Percentiles rank a stretch among this genome's conserved stretches.
phyloP scores from a whole-genome alignment of 2,329 filamentous ascomycete genomes.

The Aspergillus fijiensis region DNA sequence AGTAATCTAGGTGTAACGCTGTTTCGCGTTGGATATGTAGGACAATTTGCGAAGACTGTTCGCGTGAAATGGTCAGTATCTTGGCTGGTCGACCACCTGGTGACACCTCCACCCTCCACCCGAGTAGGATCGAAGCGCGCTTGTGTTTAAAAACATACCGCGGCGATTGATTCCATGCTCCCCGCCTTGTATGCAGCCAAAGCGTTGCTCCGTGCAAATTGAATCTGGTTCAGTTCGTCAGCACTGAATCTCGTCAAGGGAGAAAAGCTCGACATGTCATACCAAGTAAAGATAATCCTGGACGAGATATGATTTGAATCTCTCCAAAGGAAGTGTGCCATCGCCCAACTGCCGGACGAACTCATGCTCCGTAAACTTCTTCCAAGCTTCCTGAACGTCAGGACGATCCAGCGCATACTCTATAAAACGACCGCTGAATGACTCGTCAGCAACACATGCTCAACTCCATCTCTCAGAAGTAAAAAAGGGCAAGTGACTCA shows the following conservation, averaged over 20 bases:
- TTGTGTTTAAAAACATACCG: slow-evolving; percentile 50
- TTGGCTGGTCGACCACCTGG: not conserved
- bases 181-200: slow-evolving; percentile 83
- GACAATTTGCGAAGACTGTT: slow-evolving; percentile 67
- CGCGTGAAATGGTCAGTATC: not conserved
- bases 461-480: not conserved
- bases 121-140: too few relatives aligned
- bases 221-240: slow-evolving; percentile 54
- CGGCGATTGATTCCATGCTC: slow-evolving; percentile 68
- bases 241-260: not conserved
- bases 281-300: slow-evolving; percentile 93
- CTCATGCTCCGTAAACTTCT: slow-evolving; percentile 72
- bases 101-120: not conserved
- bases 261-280: slow-evolving; percentile 21
- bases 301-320: slow-evolving; percentile 84
- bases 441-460: not conserved
- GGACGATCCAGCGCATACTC: slow-evolving; percentile 76
- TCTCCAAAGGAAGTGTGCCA: slow-evolving; percentile 70
- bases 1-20: slow-evolving; percentile 78
- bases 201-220: slow-evolving; percentile 84
- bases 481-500: slow-evolving; percentile 33
- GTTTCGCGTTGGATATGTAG: slow-evolving; percentile 77
- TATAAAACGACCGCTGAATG: slow-evolving; percentile 68
- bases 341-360: slow-evolving; percentile 77
- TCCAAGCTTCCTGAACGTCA: slow-evolving; percentile 74